Conservation (phyloP, 371 early-diverging fungal genomes). For the Batkoa obscura region DNA sequence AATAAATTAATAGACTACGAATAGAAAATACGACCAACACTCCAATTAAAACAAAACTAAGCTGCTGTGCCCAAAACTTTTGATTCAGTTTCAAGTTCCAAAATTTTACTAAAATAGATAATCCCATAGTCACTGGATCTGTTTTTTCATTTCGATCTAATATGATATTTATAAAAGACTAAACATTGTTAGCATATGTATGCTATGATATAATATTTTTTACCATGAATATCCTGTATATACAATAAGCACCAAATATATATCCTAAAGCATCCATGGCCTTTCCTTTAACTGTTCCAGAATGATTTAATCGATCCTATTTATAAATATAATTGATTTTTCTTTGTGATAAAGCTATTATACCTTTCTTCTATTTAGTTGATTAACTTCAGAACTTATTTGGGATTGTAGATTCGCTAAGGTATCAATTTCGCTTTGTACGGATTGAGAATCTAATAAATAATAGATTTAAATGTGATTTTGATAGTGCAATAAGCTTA, state of each 20-base stretch:
- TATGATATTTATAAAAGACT: constrained; percentile 60
- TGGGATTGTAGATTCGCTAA: constrained; percentile 38
- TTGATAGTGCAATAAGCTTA: neutral
- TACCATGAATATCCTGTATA: constrained; percentile 67
- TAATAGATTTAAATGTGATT: neutral
- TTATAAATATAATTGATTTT: neutral
- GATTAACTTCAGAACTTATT: constrained; percentile 36
- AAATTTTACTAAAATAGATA: constrained; percentile 46
- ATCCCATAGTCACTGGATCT: constrained; percentile 69
- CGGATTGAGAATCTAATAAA: neutral
- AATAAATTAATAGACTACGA: constrained; percentile 61
- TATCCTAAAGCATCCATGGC: constrained; percentile 54
- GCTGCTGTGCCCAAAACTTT: constrained; percentile 71
- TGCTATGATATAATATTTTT: neutral
- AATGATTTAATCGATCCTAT: constrained; percentile 33
- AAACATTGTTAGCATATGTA: no score
- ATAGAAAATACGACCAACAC: constrained; percentile 70
- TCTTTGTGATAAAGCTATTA: constrained; percentile 2
- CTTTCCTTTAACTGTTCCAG: constrained; percentile 57
- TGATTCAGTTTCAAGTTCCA: constrained; percentile 45
- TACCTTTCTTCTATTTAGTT: constrained; percentile 32
- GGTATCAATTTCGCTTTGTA: constrained; percentile 32
- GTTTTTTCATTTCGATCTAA: constrained; percentile 48
- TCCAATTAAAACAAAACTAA: constrained; percentile 80
- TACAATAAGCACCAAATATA: constrained; percentile 69